Evolutionary conservation across 2,329 filamentous ascomycete species (phyloP), one percentile per base, ranked within the genome.

Genomic region (Paraphaeosphaeria minitans): DNA sequence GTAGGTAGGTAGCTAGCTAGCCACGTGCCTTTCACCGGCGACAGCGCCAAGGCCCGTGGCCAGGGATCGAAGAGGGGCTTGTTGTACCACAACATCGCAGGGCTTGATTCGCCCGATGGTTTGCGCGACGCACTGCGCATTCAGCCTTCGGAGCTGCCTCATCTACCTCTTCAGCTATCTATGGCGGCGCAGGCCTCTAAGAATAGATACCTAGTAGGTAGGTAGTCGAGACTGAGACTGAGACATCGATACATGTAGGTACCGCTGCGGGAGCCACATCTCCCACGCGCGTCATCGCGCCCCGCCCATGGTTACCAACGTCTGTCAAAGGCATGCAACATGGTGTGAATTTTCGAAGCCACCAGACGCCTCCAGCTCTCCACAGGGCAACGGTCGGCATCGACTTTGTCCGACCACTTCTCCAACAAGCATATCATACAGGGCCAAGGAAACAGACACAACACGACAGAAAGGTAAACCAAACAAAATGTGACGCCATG

Each of bases 21-120:
- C 37, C 37, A 43, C 50, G 50, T 53, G 35, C 37, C 16, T 53
- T 53, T 53, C 50, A 53, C 37, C 50, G 37, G 50, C 22, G 14
- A 16, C 47, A 22, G 22, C 10, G 31, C 47, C 47, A 50, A 50
- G 31, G n/a, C 19, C 2, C 3, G 24, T 12, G 27, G 27, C 39
- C 47, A 50, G 19, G 47, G 39, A 37, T 37, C n/a, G 13, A 37
- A 3, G 37, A 37, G 9, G 37, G n/a, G 19, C 37, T 33, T 16
- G 29, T 39, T 37, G 31, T 21, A 53, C n/a, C n/a, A n/a, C 50
- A 33, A 9, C 1, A 29, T 21, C 19, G 4, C 37, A 16, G 13
- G 29, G 10, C 24, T 8, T 53, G 51, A 53, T 53, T 53, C 19
- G 39, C 24, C 24, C 41, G 5, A 22, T 35, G 16, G n/a, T n/a